Evolutionary conservation across 2,329 filamentous ascomycete species (phyloP), one percentile per base, ranked within the genome.

Genomic region (Aurifilum marmelostoma): DNA sequence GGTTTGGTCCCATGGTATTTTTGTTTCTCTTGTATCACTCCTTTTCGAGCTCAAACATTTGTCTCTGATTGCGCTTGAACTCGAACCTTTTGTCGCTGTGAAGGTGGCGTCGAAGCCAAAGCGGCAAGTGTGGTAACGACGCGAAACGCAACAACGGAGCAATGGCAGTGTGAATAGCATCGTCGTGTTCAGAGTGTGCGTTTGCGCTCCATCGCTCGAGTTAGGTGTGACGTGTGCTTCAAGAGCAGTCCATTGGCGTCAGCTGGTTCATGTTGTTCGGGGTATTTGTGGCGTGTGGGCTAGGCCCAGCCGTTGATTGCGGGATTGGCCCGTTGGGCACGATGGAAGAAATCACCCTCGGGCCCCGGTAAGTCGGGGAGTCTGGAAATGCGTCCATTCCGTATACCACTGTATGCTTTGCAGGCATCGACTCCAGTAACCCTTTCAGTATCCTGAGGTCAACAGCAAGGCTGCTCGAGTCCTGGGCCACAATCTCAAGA

Each of bases 391-490:
- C 21, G 24, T 60, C 16, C 27, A 21, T 14, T 50, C 58, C 18
- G 12, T 16, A 27, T 32, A 43, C 50, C 63, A 70, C 52, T 37
- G 69, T 2, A 39, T 66, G 37, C 52, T 70, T 72, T 1, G 68
- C 60, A 70, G 73, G 76, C 18, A 87, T 77, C 41, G 83, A 80
- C n/a, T 80, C 76, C 63, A 85, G 80, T 4, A 89, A 75, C 8
- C 83, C 84, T 70, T 86, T 81, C 18, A 97, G 84, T 69, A 97
- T 96, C 65, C 87, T 85, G 76, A 91, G 87, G 77, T 97, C 94
- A 61, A 88, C 87, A 62, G 82, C 80, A 8, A 97, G 86, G 9
- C 92, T 91, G 62, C 93, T 93, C 0, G 92, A 92, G 32, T 92
- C 91, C 9, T 90, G 87, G 41, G 88, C 85, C 39, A 92, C 89